Base-by-base conservation (phyloP, 768 basidiomycete genomes). In the Collybiopsis luxurians region DNA sequence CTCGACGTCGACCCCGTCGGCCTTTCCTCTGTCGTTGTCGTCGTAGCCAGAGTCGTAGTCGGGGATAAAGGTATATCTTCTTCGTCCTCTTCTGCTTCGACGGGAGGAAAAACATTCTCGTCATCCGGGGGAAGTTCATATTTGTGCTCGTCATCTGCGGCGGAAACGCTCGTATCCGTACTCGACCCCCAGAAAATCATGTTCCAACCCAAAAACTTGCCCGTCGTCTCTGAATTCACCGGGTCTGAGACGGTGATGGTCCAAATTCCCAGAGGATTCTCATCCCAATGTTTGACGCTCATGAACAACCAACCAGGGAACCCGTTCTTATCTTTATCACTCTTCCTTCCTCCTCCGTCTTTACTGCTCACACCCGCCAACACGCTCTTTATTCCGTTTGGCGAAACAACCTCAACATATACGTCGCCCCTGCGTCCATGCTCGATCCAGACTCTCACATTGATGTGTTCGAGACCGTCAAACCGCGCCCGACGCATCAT, bases 221-320 rank as follows among this genome's bases (percentile, higher is more conserved):
- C 85, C 44, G 80, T 85, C 59, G 80, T 75, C 1, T 69, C 71
- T n/a, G 57, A 28, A 24, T 82, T 85, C 40, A 77, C 75, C 61
- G 88, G 86, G 66, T 99, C 97, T 34, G 82, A 85, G 12, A 99
- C 93, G 42, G 71, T 84, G 57, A 99, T 83, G 0, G 83, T 92
- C 97, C 97, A 99, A 17, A 84, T 81, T 15, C 97, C 97, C 23
- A 92, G 69, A 1, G 95, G 90, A 69, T 91, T 77, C 73, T 99
- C 97, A 38, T 90, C 95, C 96, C 97, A 99, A 66, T 99, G 97
- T 71, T 99, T 99, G 57, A 98, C 83, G 31, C 85, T 84, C 95
- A 98, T 98, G 69, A 99, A 99, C 19, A 81, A 87, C 97, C 97
- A 99, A 0, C 92, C 95, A 21, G 84, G 83, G 68, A 81, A 96